These are phyloP conservation scores for Solanum hybrid DNA, from an alignment of 305 asterid species.

Conservation along the genomic window DNA sequence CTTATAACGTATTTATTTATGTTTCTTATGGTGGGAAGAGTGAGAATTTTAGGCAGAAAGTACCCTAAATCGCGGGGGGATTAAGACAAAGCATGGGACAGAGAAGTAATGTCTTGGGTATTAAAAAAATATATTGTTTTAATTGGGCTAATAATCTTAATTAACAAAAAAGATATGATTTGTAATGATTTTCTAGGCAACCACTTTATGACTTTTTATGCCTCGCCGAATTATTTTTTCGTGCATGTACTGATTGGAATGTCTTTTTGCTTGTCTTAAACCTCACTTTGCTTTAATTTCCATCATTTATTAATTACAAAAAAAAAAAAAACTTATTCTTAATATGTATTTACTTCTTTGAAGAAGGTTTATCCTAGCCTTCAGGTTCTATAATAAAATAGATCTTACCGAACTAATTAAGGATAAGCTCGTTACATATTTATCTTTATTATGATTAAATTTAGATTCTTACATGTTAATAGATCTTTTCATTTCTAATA, in stretches of 20 bases:
- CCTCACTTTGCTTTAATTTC: conserved; percentile 16
- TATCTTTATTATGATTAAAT: not conserved
- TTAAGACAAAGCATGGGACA: conserved; percentile 28
- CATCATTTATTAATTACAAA: not conserved
- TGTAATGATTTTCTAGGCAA: conserved; percentile 19
- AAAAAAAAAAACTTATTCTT: not conserved
- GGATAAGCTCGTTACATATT: not conserved
- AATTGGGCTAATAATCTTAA: not conserved
- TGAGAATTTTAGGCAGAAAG: not conserved
- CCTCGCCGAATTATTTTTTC: conserved; percentile 19
- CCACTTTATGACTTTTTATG: conserved; percentile 31
- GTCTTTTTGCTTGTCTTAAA: conserved; percentile 16
- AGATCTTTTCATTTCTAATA: too few relatives aligned
- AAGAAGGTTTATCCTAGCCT: not conserved
- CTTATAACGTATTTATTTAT: not conserved
- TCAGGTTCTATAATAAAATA: not conserved
- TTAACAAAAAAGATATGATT: conserved; percentile 14
- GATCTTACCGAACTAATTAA: not conserved
- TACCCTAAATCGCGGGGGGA: conserved; percentile 16
- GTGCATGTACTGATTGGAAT: conserved; percentile 21
- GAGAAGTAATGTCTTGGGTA: conserved; percentile 10
- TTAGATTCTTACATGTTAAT: too few relatives aligned
- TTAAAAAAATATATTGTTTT: not conserved
- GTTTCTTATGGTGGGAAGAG: not conserved
- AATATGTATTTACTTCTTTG: not conserved